Evolutionary conservation across 768 basidiomycete species (phyloP), one percentile per base, ranked within the genome.

Genomic region (Gloeophyllum trabeum): DNA sequence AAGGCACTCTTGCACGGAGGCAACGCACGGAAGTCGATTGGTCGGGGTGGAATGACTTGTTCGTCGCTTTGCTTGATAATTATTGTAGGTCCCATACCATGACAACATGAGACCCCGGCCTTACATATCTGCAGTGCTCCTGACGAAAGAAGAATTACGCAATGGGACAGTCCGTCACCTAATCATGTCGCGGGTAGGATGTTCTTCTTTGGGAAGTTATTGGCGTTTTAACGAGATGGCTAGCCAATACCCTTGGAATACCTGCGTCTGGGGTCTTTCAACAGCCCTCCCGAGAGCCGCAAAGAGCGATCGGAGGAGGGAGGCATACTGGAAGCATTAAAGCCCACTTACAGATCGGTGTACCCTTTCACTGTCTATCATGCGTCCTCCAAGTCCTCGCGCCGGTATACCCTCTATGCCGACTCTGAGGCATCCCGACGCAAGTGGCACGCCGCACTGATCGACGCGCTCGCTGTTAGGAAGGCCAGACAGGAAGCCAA

Each of bases 321-420:
- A 26, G 54, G 71, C 12, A 56, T 82, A 10, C 58, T 82, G 24
- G 77, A 80, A 43, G 66, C 60, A 37, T 61, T 79, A 25, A 70
- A 71, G 42, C 71, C 65, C 10, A 65, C 71, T 30, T 64, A 66
- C 43, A 65, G 73, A 20, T 58, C 73, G 10, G 60, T 87, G 52
- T 90, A 75, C 54, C 87, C 88, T 1, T 83, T 91, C 56, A 82
- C 77, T 1, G 61, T 91, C 47, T 83, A 76, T 56, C 86, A 90
- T 46, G 77, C 80, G 0, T 68, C 73, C 1, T 69, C 67, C 40
- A 70, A 67, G 40, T 51, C 62, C 14, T 64, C 60, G 40, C 71
- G 86, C 35, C 62, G 78, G 44, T 91, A 89, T 56, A 90, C 81
- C 2, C 62, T 91, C 6, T 85, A 77, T 48, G 79, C 81, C 0